Percentiles rank a stretch among this genome's conserved stretches.
Evolutionary conservation across 225 moss, liverwort and hornwort species (phyloP).

Genomic region (Sphagnum tenellum): DNA sequence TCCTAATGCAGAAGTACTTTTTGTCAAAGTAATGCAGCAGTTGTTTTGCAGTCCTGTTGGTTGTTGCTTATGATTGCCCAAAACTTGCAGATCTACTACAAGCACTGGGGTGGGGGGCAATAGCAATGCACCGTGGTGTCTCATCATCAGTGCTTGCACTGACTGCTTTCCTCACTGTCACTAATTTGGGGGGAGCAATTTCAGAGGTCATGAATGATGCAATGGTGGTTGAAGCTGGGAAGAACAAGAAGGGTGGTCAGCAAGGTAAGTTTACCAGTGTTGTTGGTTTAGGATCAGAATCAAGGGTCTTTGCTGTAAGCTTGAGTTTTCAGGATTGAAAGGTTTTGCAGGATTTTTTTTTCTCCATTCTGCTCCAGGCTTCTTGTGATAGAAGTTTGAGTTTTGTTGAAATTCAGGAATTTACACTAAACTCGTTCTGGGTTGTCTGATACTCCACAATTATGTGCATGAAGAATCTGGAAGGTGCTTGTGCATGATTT

Average conservation of each 20-base stretch:
- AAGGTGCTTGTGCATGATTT: background rate
- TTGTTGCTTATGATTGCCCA: too few relatives aligned
- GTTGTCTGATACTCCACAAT: too few relatives aligned
- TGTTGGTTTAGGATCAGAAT: background rate
- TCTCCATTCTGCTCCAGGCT: too few relatives aligned
- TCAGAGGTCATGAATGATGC: conserved; percentile 78
- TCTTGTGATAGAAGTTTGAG: background rate
- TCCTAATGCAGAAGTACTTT: too few relatives aligned
- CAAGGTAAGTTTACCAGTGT: conserved; percentile 12
- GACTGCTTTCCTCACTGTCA: conserved; percentile 54
- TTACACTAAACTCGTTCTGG: too few relatives aligned
- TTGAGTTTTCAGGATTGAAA: background rate
- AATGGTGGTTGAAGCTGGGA: conserved; percentile 63
- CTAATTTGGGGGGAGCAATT: conserved; percentile 62
- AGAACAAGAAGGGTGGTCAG: conserved; percentile 40
- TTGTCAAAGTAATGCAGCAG: too few relatives aligned
- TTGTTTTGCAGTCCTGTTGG: too few relatives aligned
- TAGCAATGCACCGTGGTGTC: conserved; percentile 37
- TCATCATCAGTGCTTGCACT: conserved; percentile 46
- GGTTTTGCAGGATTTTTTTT: too few relatives aligned
- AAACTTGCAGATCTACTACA: conserved; percentile 43
- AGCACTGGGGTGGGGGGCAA: conserved; percentile 51
- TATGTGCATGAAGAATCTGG: too few relatives aligned
- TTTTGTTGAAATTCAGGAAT: background rate
- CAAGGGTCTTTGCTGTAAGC: background rate